Percentiles rank a stretch among this genome's conserved stretches.
Conservation (phyloP, 805 yeast genomes). For the Myxozyma geophila region DNA sequence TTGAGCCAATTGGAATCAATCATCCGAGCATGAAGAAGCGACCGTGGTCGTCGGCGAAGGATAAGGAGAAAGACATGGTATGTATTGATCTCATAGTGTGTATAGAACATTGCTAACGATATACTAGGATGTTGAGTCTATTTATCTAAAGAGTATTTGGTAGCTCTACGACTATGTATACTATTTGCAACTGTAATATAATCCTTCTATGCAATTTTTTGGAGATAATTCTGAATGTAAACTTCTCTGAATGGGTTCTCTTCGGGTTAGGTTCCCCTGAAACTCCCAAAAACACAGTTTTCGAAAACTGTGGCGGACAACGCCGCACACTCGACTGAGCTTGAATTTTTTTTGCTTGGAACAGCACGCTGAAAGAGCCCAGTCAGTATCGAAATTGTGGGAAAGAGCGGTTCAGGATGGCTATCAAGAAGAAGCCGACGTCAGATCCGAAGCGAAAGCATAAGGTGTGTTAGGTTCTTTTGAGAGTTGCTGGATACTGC, state of each 20-base stretch:
- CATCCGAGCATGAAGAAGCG: conserved; percentile 26
- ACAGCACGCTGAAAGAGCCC: not conserved
- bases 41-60: conserved; percentile 28
- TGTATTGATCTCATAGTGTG: not conserved
- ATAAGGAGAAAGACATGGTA: conserved; percentile 18
- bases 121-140: not conserved
- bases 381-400: not conserved
- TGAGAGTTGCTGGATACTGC: not conserved
- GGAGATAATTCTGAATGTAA: not conserved
- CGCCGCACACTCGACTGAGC: not conserved
- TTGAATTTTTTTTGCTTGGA: conserved; percentile 10
- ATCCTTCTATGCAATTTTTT: not conserved
- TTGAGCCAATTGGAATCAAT: conserved; percentile 25
- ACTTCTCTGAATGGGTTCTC: not conserved
- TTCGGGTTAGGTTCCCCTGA: conserved; percentile 22
- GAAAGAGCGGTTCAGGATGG: conserved; percentile 14
- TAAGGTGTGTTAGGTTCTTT: conserved; percentile 18
- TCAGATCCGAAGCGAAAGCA: conserved; percentile 25
- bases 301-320: not conserved
- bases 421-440: conserved; percentile 28
- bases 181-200: not conserved
- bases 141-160: conserved; percentile 11
- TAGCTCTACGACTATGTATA: not conserved
- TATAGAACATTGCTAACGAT: not conserved
- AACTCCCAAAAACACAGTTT: conserved; percentile 7